Base-by-base conservation (phyloP, 2,329 filamentous ascomycete genomes). In the Gnomoniopsis sp. region DNA sequence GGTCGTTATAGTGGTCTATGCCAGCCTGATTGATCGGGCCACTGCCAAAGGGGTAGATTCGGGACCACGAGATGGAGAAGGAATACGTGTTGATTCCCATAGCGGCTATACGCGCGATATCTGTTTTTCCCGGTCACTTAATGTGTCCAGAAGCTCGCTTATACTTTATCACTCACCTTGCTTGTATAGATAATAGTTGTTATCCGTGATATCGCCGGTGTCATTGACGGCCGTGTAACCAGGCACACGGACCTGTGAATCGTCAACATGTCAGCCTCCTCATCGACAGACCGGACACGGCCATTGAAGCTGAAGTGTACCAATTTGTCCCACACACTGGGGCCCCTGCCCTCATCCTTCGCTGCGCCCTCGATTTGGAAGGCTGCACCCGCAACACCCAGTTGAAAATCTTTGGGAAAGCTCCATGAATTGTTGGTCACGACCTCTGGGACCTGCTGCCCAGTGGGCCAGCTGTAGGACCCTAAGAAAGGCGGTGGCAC, bases 401-500 rank as follows among this genome's bases (percentile, higher is more conserved):
- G 38, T 36, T 23, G 34, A 36, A 60, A 60, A 19, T 54, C 44
- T 15, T 57, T 53, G 17, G 58, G 58, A n/a, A 57, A 60, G n/a
- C n/a, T 55, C 57, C 57, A 59, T 6, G 57, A 59, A 22, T 22
- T 47, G 21, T 60, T 56, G 22, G 17, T 19, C n/a, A 38, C 44
- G 26, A 33, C 21, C 22, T 56, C 48, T 1, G 58, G 43, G 7
- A 49, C 19, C 23, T 60, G 1, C 64, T 22, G 57, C 44, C 46
- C 56, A 26, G 36, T 56, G 17, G 49, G 49, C 3, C 49, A 57
- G n/a, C 10, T 77, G 23, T 76, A 73, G 53, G 76, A 78, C 59
- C 73, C 76, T 3, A 73, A 72, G 43, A 57, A 53, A 8, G 49
- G 58, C 19, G 53, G 49, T 12, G 53, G 53, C 3, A 60, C 14